phyloP scores from a whole-genome alignment of 345 rosid genomes.

The Boechera divaricarpa region DNA sequence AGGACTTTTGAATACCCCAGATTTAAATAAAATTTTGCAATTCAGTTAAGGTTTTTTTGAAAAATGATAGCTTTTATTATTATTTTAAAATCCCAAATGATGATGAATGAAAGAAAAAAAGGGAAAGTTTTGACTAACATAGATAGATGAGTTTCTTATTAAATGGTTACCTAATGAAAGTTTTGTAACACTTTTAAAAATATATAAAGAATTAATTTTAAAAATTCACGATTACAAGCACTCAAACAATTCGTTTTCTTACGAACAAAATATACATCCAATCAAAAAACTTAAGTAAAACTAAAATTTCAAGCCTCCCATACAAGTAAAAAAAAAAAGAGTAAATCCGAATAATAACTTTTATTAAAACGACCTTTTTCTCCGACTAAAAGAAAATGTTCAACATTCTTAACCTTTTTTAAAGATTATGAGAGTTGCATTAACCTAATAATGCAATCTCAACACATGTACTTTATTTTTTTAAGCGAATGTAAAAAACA shows the following conservation, averaged over 20 bases:
- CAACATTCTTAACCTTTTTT: constrained; percentile 3
- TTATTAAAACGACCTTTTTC: neutral
- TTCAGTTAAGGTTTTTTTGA: no score
- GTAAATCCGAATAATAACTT: neutral
- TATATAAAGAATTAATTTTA: no score
- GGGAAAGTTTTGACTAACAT: no score
- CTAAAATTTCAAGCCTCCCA: neutral
- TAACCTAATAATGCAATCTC: constrained; percentile 44
- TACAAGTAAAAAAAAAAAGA: no score
- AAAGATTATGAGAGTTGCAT: constrained; percentile 27
- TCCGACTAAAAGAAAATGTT: neutral
- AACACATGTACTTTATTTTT: constrained; percentile 6
- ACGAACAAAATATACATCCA: constrained; percentile 3
- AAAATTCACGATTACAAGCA: neutral
- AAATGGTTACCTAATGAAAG: no score
- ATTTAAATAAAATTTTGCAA: no score
- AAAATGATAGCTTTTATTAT: no score
- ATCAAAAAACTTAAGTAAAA: neutral
- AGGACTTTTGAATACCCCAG: no score
- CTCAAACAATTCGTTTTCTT: neutral
- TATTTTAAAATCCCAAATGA: no score
- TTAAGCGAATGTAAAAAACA: neutral
- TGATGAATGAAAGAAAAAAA: no score
- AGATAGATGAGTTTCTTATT: no score
- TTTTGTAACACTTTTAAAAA: no score